These are phyloP conservation scores for Prinsepia uniflora DNA, from an alignment of 306 rosid genomes.

Conservation along the genomic window DNA sequence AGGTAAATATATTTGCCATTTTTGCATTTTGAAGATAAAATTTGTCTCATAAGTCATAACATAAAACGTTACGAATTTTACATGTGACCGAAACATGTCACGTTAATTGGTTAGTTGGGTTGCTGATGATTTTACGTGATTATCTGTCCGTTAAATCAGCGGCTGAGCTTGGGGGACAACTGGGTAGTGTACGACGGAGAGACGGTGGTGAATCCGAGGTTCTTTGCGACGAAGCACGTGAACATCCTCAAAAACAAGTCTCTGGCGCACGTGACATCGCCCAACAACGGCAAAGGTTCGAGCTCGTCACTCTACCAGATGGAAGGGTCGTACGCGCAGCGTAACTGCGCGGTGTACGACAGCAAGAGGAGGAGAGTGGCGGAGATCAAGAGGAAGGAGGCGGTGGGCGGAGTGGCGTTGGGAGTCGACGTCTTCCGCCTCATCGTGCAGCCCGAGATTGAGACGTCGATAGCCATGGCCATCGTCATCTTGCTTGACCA, in stretches of 20 bases:
- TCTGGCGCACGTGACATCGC: conserved; percentile 42
- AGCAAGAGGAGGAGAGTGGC: conserved; percentile 48
- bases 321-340: conserved; percentile 57
- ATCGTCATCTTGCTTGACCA: conserved; percentile 59
- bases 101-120: not conserved
- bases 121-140: not conserved
- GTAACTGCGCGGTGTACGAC: conserved; percentile 54
- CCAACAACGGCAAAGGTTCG: not conserved
- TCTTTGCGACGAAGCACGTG: conserved; percentile 40
- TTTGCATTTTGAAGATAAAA: too few relatives aligned
- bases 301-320: conserved; percentile 33
- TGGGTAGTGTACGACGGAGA: conserved; percentile 73
- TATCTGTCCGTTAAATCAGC: conserved; percentile 29
- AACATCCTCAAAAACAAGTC: conserved; percentile 42
- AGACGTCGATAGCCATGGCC: conserved; percentile 62
- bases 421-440: conserved; percentile 72
- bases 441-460: conserved; percentile 47
- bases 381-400: conserved; percentile 66
- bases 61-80: not conserved
- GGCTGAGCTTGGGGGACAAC: conserved; percentile 53
- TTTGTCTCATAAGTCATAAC: too few relatives aligned
- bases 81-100: not conserved
- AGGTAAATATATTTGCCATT: conserved; percentile 18
- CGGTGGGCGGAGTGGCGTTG: conserved; percentile 44
- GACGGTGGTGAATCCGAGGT: conserved; percentile 33